phyloP scores from a whole-genome alignment of 1,139 yeast species.

The Groenewaldozyma sp. region DNA sequence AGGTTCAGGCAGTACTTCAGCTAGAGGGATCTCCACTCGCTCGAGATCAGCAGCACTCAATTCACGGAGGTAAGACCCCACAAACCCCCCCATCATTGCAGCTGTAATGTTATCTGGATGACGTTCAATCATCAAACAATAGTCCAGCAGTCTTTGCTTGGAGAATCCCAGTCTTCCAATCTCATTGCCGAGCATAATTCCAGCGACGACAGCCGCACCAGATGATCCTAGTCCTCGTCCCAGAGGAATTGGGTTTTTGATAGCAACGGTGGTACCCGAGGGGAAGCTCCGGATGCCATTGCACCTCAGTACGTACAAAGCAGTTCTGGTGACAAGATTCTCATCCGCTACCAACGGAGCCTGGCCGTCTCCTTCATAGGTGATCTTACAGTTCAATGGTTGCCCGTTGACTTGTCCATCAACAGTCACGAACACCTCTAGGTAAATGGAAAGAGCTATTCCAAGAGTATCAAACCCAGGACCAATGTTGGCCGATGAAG shows the following conservation, averaged over 20 bases:
- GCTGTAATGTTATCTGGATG: slow-evolving; percentile 98
- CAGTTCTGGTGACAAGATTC: slow-evolving; percentile 85
- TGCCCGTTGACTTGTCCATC: slow-evolving; percentile 48
- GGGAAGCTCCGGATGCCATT: slow-evolving; percentile 71
- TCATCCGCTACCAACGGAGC: slow-evolving; percentile 72
- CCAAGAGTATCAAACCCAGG: slow-evolving; percentile 98
- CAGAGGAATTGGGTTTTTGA: slow-evolving; percentile 83
- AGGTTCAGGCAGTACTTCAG: slow-evolving; percentile 75
- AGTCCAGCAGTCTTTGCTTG: slow-evolving; percentile 81
- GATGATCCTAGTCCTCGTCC: slow-evolving; percentile 97
- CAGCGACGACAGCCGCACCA: slow-evolving; percentile 99
- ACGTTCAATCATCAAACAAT: slow-evolving; percentile 92
- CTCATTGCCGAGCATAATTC: slow-evolving; percentile 84
- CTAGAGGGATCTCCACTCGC: slow-evolving; percentile 72
- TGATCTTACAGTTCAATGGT: slow-evolving; percentile 57
- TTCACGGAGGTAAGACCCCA: slow-evolving; percentile 86
- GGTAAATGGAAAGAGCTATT: slow-evolving; percentile 66
- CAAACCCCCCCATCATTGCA: slow-evolving; percentile 98
- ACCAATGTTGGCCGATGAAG: slow-evolving; percentile 95
- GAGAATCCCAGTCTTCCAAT: slow-evolving; percentile 64
- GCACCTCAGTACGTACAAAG: slow-evolving; percentile 80
- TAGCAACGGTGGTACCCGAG: slow-evolving; percentile 69
- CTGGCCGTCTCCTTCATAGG: slow-evolving; percentile 66
- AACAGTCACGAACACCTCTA: slow-evolving; percentile 58
- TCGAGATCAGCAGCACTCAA: slow-evolving; percentile 59